phyloP scores from a whole-genome alignment of 768 basidiomycete genomes.

The Omphalotus guepiniiformis region DNA sequence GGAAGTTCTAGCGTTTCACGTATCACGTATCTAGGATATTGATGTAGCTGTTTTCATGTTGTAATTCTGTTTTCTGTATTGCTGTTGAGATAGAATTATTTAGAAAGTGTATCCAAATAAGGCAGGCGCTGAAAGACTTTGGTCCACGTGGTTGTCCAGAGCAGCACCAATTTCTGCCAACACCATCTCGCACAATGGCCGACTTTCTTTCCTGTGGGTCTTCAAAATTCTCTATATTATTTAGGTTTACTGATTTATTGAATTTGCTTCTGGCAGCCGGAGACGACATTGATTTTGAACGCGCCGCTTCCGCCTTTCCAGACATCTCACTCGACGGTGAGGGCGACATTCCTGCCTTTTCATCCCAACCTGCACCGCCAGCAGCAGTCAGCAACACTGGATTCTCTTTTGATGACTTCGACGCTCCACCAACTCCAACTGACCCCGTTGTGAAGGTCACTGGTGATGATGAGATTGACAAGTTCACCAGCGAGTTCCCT shows the following conservation, averaged over 20 bases:
- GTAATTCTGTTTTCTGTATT: no score
- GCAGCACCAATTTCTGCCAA: no score
- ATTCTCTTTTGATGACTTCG: slow-evolving; percentile 71
- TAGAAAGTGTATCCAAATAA: no score
- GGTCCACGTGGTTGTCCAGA: no score
- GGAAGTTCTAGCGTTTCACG: no score
- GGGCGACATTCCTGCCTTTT: slow-evolving; percentile 45
- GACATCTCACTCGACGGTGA: slow-evolving; percentile 75
- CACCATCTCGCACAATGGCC: no score
- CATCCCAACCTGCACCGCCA: slow-evolving; percentile 28
- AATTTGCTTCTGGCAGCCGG: slow-evolving; percentile 20
- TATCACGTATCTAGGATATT: no score
- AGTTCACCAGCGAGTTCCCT: slow-evolving; percentile 84
- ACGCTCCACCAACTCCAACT: slow-evolving; percentile 38
- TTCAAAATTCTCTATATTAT: neutral
- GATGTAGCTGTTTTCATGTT: no score
- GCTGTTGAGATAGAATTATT: no score
- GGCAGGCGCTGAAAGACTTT: no score
- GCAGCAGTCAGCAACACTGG: slow-evolving; percentile 29
- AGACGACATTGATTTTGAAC: slow-evolving; percentile 77
- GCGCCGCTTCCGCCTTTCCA: slow-evolving; percentile 78
- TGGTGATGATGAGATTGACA: slow-evolving; percentile 79
- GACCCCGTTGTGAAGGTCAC: slow-evolving; percentile 64
- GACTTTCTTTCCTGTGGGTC: slow-evolving; percentile 13
- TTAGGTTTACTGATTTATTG: neutral